Evolutionary conservation across 73 alveolate genomes (phyloP), one percentile per base, ranked within the genome.

Genomic region (Symbiodinium natans): DNA sequence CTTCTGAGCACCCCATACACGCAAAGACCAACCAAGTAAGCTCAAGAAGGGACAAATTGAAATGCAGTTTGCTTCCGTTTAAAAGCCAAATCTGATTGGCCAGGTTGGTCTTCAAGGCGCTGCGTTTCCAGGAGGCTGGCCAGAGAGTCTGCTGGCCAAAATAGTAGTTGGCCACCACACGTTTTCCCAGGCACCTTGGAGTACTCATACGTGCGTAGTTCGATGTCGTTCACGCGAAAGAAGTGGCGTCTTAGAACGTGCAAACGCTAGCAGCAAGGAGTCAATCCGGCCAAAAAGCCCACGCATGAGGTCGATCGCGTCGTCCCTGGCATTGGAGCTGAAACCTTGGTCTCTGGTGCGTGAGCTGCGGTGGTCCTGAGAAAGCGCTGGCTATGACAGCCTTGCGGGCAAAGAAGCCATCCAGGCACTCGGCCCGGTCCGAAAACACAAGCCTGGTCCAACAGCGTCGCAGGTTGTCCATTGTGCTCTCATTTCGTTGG

Each of bases 161-260:
- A 54, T 88, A 88, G 33, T 88, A 88, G 40, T 88, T 88, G 38
- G 95, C 95, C 34, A 88, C 95, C 2, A 88, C 95, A 5, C 95
- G 86, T 43, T 88, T 88, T 36, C 63, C 95, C 36, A 68, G 31
- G 33, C 42, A 25, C 94, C 93, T 85, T 38, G 23, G 27, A 56
- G 27, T 21, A 56, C 75, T 2, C 27, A 56, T 21, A 54, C 74
- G 29, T 15, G 21, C n/a, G n/a, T n/a, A n/a, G n/a, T n/a, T n/a
- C n/a, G n/a, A n/a, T n/a, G n/a, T n/a, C n/a, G n/a, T n/a, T n/a
- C n/a, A n/a, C n/a, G n/a, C n/a, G n/a, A n/a, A n/a, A n/a, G n/a
- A n/a, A n/a, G n/a, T n/a, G n/a, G n/a, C n/a, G n/a, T n/a, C n/a
- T n/a, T n/a, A n/a, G n/a, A n/a, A n/a, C n/a, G n/a, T n/a, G n/a